A percentile compares a stretch with the other conserved stretches of the same genome.
Evolutionary conservation across 2,329 filamentous ascomycete species (phyloP).

Genomic region (Zymoseptoria brevis): DNA sequence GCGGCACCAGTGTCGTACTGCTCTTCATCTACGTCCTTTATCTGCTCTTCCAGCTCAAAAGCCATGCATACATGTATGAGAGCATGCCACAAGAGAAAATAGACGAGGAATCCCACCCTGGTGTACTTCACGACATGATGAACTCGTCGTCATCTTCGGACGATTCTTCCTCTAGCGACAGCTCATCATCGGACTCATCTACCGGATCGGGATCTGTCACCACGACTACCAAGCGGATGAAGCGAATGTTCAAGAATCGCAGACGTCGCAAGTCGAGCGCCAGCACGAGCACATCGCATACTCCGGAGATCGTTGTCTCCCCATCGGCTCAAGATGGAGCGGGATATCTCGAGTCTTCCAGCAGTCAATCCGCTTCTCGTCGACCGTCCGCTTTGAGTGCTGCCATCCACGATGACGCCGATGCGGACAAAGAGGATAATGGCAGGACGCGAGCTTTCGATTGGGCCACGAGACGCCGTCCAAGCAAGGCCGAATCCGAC

Average conservation of each 20-base stretch:
- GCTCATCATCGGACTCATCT: slow-evolving; percentile 52
- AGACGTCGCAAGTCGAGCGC: slow-evolving; percentile 70
- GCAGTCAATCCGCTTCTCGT: slow-evolving; percentile 22
- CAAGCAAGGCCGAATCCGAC: slow-evolving; percentile 13
- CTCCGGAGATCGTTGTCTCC: slow-evolving; percentile 36
- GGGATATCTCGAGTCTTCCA: slow-evolving; percentile 32
- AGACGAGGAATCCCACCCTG: slow-evolving; percentile 81
- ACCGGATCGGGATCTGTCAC: slow-evolving; percentile 47
- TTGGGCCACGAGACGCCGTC: slow-evolving; percentile 21
- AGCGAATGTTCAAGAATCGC: slow-evolving; percentile 62
- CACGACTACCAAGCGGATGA: slow-evolving; percentile 63
- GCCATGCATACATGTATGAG: slow-evolving; percentile 84
- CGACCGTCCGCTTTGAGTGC: slow-evolving; percentile 31
- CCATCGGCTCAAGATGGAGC: slow-evolving; percentile 34
- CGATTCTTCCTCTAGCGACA: slow-evolving; percentile 39
- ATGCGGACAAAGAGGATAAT: slow-evolving; percentile 42
- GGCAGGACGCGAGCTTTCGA: slow-evolving; percentile 15
- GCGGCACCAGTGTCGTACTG: slow-evolving; percentile 79
- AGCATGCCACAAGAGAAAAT: slow-evolving; percentile 89
- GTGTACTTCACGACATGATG: slow-evolving; percentile 73
- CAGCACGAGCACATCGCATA: slow-evolving; percentile 59
- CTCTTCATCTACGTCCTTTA: slow-evolving; percentile 77
- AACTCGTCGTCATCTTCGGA: slow-evolving; percentile 57
- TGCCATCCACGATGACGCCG: slow-evolving; percentile 50
- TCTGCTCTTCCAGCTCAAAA: slow-evolving; percentile 83